Percentiles rank a stretch among this genome's conserved stretches.
These are phyloP conservation scores for Gnetum montanum DNA, from an alignment of 75 land plant species.

Conservation along the genomic window DNA sequence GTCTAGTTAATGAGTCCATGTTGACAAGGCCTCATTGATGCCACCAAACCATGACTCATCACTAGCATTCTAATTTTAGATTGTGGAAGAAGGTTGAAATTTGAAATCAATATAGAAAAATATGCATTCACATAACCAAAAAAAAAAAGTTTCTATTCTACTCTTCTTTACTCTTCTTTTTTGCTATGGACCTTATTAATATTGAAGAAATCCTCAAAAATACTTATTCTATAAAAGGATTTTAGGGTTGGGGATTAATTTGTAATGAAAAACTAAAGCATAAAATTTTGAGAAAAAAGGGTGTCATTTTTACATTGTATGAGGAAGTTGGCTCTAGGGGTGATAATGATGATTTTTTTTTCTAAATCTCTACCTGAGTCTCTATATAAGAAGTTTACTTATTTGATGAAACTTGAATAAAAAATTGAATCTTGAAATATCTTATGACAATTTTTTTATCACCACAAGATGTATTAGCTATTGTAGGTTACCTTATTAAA, in stretches of 20 bases:
- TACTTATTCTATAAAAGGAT: not conserved
- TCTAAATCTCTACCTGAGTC: no score
- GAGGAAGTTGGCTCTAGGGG: not conserved
- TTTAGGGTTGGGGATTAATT: not conserved
- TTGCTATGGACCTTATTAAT: not conserved
- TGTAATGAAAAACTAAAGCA: not conserved
- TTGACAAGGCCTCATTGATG: no score
- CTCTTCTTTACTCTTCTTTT: not conserved
- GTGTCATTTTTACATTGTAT: not conserved
- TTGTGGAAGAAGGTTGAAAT: conserved; percentile 3
- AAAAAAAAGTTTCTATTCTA: not conserved
- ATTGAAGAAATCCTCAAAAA: not conserved
- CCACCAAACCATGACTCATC: no score
- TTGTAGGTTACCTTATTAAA: not conserved
- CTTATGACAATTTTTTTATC: not conserved
- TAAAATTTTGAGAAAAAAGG: not conserved
- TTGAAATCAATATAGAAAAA: not conserved
- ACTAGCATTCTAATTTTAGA: not conserved
- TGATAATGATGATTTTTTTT: not conserved
- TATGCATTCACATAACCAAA: not conserved
- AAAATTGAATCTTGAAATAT: not conserved
- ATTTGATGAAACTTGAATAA: not conserved
- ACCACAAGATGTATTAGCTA: not conserved
- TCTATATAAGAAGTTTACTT: not conserved
- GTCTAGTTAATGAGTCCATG: no score